phyloP scores from a whole-genome alignment of 208 protist species.

The Trypanosomatidae sp. region DNA sequence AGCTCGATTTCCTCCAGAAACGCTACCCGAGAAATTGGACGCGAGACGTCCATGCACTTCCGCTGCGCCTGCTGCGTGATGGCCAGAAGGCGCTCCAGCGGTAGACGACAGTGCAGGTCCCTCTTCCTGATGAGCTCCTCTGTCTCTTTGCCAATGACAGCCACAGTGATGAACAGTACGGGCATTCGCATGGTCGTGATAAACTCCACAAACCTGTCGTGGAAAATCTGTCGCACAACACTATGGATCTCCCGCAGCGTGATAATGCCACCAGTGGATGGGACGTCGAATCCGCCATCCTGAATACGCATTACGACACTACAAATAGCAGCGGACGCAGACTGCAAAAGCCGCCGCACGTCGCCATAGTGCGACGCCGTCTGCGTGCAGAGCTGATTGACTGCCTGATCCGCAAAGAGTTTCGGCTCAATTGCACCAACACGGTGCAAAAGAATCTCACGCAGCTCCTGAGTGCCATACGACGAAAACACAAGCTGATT shows the following conservation, averaged over 20 bases:
- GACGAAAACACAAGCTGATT: constrained; percentile 84
- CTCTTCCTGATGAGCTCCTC: constrained; percentile 43
- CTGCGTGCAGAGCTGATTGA: constrained; percentile 83
- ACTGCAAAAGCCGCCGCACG: constrained; percentile 84
- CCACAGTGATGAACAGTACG: constrained; percentile 69
- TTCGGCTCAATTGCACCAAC: constrained; percentile 62
- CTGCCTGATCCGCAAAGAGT: constrained; percentile 78
- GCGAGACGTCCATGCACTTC: constrained; percentile 21
- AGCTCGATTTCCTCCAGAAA: constrained; percentile 74
- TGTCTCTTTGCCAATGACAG: constrained; percentile 71
- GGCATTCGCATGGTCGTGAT: constrained; percentile 69
- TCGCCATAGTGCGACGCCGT: constrained; percentile 89
- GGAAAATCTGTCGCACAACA: constrained; percentile 86
- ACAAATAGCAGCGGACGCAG: constrained; percentile 80
- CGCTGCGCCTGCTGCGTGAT: constrained; percentile 39
- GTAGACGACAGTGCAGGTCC: constrained; percentile 53
- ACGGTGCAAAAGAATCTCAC: constrained; percentile 65
- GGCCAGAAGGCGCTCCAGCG: constrained; percentile 56
- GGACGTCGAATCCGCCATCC: constrained; percentile 31
- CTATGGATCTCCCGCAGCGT: constrained; percentile 70
- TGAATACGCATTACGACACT: constrained; percentile 79
- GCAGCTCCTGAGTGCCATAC: constrained; percentile 76
- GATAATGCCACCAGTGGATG: constrained; percentile 56
- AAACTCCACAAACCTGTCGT: constrained; percentile 88
- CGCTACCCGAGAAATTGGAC: constrained; percentile 21